Base-by-base conservation (phyloP, 2,329 filamentous ascomycete species). In the Alternaria consortialis region DNA sequence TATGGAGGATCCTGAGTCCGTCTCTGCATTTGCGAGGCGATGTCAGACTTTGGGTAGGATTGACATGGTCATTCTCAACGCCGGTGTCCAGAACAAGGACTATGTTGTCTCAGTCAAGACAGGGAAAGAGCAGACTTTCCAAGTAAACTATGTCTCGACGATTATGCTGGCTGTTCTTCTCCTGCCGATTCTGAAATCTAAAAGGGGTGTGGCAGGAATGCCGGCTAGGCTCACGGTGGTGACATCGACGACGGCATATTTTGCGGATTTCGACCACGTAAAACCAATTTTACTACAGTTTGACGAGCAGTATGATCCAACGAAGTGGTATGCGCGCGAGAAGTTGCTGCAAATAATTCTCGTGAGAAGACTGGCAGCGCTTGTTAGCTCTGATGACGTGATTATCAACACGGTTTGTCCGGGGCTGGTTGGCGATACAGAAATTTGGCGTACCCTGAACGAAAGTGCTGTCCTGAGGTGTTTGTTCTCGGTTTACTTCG, bases 61-160 rank as follows among this genome's bases (percentile, higher is more conserved):
- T 7, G 64, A 75, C 32, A 67, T 71, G 0, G 73, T 66, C 5
- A 74, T 80, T 29, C 63, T 80, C 5, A 80, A 80, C n/a, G 78
- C 77, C 5, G 79, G 78, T 0, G 20, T 78, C 40, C 31, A 37
- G 15, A 46, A 53, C 1, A 0, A 47, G 42, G 53, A 36, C n/a
- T 6, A 11, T 5, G 40, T 48, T 4, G 73, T 64, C 50, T 46
- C 55, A 1, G 5, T 8, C 20, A 29, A 63, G 64, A 73, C 39
- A 65, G 70, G 71, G 8, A 73, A 74, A 55, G 77, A 80, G 53
- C 56, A 63, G 53, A 83, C 77, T 0, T 63, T 88, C 13, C 85
- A 88, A 69, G 83, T 87, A 56, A 88, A 88, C 67, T 79, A 83
- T 4, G 74, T 88, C 7, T 84, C 84, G 1, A 88, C 85, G 0